Conservation (phyloP, 2,329 filamentous ascomycete genomes). For the Pestalotiopsis sp. region DNA sequence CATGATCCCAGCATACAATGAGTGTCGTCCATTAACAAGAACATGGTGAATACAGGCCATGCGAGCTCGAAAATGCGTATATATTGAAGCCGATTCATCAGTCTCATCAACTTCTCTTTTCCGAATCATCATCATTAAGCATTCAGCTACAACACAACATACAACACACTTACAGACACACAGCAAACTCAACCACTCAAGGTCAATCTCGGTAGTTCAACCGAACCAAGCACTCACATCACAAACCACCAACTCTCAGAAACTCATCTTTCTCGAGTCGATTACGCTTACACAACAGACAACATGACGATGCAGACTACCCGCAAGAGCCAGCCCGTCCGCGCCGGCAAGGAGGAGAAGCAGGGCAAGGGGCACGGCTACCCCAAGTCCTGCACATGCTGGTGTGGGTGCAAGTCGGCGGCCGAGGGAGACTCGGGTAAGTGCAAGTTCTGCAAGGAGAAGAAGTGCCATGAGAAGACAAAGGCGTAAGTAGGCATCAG, state of each 20-base stretch:
- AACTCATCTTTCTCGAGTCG: not conserved
- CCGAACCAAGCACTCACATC: not conserved
- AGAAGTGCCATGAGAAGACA: constrained; percentile 4
- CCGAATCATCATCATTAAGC: not conserved
- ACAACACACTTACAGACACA: not conserved
- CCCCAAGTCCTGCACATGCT: constrained; percentile 3
- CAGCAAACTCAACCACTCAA: not conserved
- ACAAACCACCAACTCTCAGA: not conserved
- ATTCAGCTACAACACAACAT: not conserved
- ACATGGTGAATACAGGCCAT: not conserved
- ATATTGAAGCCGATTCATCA: not conserved
- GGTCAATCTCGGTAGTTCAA: not conserved
- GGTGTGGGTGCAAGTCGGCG: not conserved
- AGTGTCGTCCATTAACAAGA: not conserved
- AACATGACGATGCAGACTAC: not conserved
- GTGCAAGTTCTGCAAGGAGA: not conserved
- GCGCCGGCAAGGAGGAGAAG: not conserved
- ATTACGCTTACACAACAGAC: not conserved
- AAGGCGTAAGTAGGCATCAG: not conserved
- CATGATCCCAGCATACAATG: not conserved
- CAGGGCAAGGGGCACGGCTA: constrained; percentile 1
- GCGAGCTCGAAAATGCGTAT: not conserved
- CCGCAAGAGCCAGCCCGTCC: not conserved
- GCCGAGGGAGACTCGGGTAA: not conserved
- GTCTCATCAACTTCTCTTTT: not conserved